Conservation (phyloP, 352 stramenopile genomes). For the Pythium diclinum region DNA sequence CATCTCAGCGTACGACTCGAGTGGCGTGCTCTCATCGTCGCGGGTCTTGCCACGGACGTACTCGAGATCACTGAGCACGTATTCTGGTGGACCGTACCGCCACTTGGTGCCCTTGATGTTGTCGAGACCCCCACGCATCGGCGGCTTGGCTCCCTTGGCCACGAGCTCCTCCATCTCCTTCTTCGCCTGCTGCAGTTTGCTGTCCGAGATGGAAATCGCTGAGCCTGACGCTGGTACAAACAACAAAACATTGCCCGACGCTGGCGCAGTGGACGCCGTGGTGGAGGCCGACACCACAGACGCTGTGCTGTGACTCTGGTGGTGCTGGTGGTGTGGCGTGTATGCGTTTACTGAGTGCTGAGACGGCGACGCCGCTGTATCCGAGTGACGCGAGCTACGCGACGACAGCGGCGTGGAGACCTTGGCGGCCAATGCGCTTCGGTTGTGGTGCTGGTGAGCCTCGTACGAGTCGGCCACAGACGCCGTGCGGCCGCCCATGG, state of each 20-base stretch:
- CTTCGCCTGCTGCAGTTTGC: slow-evolving; percentile 54
- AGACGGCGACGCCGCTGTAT: slow-evolving; percentile 21
- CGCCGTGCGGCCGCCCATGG: not conserved
- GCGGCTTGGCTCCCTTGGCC: slow-evolving; percentile 46
- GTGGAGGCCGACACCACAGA: slow-evolving; percentile 33
- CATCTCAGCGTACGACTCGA: slow-evolving; percentile 71
- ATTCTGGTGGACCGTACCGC: slow-evolving; percentile 69
- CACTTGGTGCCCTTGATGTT: slow-evolving; percentile 35
- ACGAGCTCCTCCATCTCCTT: slow-evolving; percentile 57
- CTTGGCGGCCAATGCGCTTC: not conserved
- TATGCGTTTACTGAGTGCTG: slow-evolving; percentile 10
- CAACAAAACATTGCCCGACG: slow-evolving; percentile 57
- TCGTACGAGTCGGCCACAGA: not conserved
- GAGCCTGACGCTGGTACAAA: slow-evolving; percentile 70
- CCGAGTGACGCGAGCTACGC: slow-evolving; percentile 14
- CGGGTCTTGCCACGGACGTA: slow-evolving; percentile 62
- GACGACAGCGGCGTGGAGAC: slow-evolving; percentile 3
- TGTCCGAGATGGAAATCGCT: slow-evolving; percentile 59
- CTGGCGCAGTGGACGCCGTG: slow-evolving; percentile 27
- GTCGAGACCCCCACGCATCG: slow-evolving; percentile 43
- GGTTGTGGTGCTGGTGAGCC: not conserved
- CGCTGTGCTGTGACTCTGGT: not conserved
- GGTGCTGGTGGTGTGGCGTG: slow-evolving; percentile 1
- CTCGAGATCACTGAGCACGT: slow-evolving; percentile 70
- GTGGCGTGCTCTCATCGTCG: slow-evolving; percentile 49